phyloP scores from a whole-genome alignment of 2,329 filamentous ascomycete genomes.

The Calonectria pseudoturangicola region DNA sequence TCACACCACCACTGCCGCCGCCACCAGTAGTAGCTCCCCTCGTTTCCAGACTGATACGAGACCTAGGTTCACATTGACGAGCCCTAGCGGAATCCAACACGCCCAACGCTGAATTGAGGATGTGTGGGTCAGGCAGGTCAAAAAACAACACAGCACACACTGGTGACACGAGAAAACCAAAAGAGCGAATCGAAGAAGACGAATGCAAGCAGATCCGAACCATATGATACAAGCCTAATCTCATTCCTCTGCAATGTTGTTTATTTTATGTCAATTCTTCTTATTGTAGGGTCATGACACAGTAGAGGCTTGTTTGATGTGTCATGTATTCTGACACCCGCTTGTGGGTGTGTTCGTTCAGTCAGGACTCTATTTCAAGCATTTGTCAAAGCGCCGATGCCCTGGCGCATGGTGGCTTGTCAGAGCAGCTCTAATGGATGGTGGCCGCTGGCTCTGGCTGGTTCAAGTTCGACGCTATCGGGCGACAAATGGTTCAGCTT shows the following conservation, averaged over 20 bases:
- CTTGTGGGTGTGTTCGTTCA: slow-evolving; percentile 9
- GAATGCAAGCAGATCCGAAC: too few relatives aligned
- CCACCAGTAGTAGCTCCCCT: background rate
- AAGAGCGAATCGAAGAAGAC: background rate
- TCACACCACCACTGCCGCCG: background rate
- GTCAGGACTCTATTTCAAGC: slow-evolving; percentile 32
- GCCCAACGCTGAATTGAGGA: slow-evolving; percentile 7
- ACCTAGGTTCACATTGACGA: slow-evolving; percentile 13
- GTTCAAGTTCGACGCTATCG: slow-evolving; percentile 22
- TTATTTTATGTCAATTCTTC: background rate
- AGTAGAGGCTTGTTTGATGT: background rate
- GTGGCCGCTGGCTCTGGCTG: slow-evolving; percentile 15
- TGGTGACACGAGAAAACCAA: background rate
- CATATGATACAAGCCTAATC: slow-evolving; percentile 4
- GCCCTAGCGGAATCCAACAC: background rate
- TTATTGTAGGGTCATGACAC: slow-evolving; percentile 18
- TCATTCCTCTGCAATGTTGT: background rate
- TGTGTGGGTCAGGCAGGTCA: background rate
- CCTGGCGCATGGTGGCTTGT: slow-evolving; percentile 23
- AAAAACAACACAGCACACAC: background rate
- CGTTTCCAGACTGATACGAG: slow-evolving; percentile 30
- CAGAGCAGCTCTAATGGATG: slow-evolving; percentile 21
- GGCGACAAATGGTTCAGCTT: slow-evolving; percentile 30
- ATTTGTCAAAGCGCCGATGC: slow-evolving; percentile 24
- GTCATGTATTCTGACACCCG: background rate